Percentiles rank a stretch among this genome's conserved stretches.
Evolutionary conservation across 2,329 filamentous ascomycete genomes (phyloP).

Genomic region (Venturia carpophila): DNA sequence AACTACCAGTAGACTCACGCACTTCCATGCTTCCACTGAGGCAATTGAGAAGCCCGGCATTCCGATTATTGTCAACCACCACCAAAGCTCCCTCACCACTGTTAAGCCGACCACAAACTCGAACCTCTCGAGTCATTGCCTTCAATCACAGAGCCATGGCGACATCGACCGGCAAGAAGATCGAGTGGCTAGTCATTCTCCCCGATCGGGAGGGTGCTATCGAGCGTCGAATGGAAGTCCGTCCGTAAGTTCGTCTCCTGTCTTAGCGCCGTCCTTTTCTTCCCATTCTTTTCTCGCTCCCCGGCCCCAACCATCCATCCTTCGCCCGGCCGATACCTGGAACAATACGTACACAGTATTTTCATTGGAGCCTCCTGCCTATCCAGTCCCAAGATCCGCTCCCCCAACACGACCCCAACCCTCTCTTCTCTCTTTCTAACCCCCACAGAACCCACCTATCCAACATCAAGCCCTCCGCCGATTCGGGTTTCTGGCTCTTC

Average conservation of each 20-base stretch:
- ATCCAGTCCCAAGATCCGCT: not conserved
- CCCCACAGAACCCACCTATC: slow-evolving; percentile 52
- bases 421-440: too few relatives aligned
- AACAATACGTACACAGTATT: too few relatives aligned
- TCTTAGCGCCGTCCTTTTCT: not conserved
- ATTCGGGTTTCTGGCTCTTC: slow-evolving; percentile 53
- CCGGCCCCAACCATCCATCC: not conserved
- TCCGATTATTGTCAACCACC: not conserved
- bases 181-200: slow-evolving; percentile 45
- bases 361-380: too few relatives aligned
- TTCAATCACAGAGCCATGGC: slow-evolving; percentile 17
- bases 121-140: not conserved
- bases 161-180: slow-evolving; percentile 28
- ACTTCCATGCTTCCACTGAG: slow-evolving; percentile 1
- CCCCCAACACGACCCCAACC: too few relatives aligned
- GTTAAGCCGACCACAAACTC: not conserved
- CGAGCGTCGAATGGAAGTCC: slow-evolving; percentile 36
- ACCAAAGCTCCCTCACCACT: not conserved
- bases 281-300: not conserved
- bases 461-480: slow-evolving; percentile 44
- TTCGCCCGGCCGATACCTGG: too few relatives aligned
- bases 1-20: too few relatives aligned
- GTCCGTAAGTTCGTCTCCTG: slow-evolving; percentile 28
- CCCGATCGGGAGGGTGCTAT: slow-evolving; percentile 38
- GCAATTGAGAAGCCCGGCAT: not conserved